Evolutionary conservation across 2,329 filamentous ascomycete species (phyloP), one percentile per base, ranked within the genome.

Genomic region (Botrytis galanthina): DNA sequence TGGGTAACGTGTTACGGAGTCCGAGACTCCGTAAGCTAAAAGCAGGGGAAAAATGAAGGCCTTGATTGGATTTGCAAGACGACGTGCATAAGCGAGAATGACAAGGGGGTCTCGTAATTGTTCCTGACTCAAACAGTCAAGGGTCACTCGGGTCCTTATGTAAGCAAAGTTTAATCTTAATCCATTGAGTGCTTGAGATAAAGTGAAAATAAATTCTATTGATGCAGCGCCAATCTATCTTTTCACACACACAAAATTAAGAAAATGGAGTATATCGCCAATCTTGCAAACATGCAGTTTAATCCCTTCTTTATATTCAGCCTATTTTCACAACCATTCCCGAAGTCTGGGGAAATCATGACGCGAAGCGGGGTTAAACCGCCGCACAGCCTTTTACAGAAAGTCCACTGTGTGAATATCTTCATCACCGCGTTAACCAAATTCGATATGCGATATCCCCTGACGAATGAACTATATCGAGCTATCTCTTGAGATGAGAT

Each of bases 1-100:
- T 44, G 22, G 37, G 16, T 69, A 69, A 72, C 62, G 62, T 72
- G 51, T 61, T 72, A 37, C 71, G 71, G 71, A 72, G 71, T 22
- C 26, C 9, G 16, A 68, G 32, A 26, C 8, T 72, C 71, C 71
- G 71, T 37, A 39, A 35, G 26, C 51, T 42, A 59, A 60, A 69
- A 60, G 29, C 5, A 51, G 62, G 18, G 37, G 39, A 8, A 9
- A n/a, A 68, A 51, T 57, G 44, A 57, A 29, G 29, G 39, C 61
- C 26, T 37, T 72, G 37, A 72, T 68, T 59, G 71, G 71, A 48
- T 22, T 68, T 39, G 39, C 26, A 42, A 69, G 62, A 72, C 71
- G 71, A 72, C 32, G 71, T 69, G 71, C 71, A 72, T 69, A 72
- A 72, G 63, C 71, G 71, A 69, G 62, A 69, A 48, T 44, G 35